These are phyloP conservation scores for Lasiodiplodia sp. DNA, from an alignment of 2,329 filamentous ascomycete species.

Conservation along the genomic window DNA sequence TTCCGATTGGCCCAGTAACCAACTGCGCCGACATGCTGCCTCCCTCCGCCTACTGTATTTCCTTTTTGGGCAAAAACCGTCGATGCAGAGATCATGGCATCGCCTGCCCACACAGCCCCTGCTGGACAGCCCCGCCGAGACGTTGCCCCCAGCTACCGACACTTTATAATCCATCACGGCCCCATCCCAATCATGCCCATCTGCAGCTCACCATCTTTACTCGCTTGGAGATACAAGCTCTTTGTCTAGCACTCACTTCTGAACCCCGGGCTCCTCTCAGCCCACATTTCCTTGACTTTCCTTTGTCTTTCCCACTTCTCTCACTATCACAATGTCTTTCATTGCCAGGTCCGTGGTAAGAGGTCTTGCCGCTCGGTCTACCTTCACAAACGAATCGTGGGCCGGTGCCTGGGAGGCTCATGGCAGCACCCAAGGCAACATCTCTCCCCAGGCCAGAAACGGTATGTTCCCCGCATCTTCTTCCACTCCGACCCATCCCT, in stretches of 20 bases:
- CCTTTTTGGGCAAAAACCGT: neutral
- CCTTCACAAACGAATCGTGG: constrained; percentile 18
- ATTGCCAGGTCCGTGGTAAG: constrained; percentile 22
- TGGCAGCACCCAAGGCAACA: constrained; percentile 13
- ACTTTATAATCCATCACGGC: neutral
- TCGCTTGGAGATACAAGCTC: neutral
- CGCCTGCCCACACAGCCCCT: neutral
- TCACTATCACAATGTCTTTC: constrained; percentile 25
- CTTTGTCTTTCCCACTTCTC: neutral
- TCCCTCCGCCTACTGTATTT: neutral
- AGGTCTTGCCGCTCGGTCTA: constrained; percentile 13
- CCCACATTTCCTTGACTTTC: neutral
- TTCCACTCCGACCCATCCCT: neutral
- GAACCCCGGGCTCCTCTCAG: neutral
- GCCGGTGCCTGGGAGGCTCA: constrained; percentile 14
- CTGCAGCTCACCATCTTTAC: constrained; percentile 9
- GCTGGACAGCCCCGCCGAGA: neutral
- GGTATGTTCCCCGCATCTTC: neutral
- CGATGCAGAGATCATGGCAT: constrained; percentile 9
- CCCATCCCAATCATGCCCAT: constrained; percentile 9
- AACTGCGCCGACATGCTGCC: constrained; percentile 13
- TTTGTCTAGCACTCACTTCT: neutral
- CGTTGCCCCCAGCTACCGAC: neutral
- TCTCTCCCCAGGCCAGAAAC: constrained; percentile 13
- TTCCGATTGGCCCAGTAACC: neutral